A percentile compares a stretch with the other conserved stretches of the same genome.
phyloP scores from a whole-genome alignment of 805 yeast species.

The Candida vaughaniae region DNA sequence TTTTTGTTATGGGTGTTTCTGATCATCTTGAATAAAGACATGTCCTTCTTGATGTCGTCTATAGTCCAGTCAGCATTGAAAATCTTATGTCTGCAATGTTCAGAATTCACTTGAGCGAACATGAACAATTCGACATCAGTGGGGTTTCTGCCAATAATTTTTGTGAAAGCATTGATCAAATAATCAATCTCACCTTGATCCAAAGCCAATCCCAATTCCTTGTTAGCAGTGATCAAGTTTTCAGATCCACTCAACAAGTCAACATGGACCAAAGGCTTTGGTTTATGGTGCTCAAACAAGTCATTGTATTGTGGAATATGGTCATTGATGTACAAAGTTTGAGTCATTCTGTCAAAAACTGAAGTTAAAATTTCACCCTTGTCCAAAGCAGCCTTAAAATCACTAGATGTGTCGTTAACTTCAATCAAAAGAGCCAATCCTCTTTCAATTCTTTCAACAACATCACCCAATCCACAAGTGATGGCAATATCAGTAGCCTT shows the following conservation, averaged over 20 bases:
- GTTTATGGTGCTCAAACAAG: conserved; percentile 72
- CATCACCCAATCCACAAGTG: conserved; percentile 76
- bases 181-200: conserved; percentile 93
- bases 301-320: conserved; percentile 66
- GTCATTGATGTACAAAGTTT: conserved; percentile 54
- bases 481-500: conserved; percentile 94
- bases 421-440: conserved; percentile 76
- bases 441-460: conserved; percentile 84
- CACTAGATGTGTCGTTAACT: conserved; percentile 60
- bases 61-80: conserved; percentile 98
- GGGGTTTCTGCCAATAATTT: conserved; percentile 79
- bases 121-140: conserved; percentile 97
- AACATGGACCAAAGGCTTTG: conserved; percentile 79
- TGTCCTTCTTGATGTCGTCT: conserved; percentile 72
- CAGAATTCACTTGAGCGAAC: conserved; percentile 99
- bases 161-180: conserved; percentile 76
- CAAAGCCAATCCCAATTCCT: conserved; percentile 85
- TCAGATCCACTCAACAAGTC: conserved; percentile 58
- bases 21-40: conserved; percentile 89
- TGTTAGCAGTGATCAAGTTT: conserved; percentile 73
- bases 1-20: conserved; percentile 83
- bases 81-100: conserved; percentile 98
- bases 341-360: conserved; percentile 94
- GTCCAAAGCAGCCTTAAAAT: conserved; percentile 51
- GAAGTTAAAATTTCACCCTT: conserved; percentile 58